Conservation (phyloP, 169 alveolate genomes). For the Eimeria tenella region DNA sequence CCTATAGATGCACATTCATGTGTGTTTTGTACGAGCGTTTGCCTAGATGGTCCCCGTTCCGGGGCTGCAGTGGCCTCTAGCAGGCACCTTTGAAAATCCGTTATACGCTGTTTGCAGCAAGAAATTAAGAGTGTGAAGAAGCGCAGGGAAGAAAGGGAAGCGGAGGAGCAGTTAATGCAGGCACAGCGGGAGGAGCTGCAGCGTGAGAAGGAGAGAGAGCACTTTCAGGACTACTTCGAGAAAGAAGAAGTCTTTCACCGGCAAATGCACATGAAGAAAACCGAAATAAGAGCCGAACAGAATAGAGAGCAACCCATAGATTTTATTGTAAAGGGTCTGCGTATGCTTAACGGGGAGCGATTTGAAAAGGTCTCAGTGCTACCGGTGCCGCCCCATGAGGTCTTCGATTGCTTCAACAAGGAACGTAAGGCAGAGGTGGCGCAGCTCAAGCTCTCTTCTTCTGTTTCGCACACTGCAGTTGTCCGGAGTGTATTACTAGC, state of each 20-base stretch:
- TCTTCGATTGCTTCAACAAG: conserved; percentile 54
- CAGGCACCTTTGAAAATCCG: neutral
- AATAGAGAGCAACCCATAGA: conserved; percentile 76
- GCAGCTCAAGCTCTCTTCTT: neutral
- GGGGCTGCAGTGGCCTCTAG: too few relatives aligned
- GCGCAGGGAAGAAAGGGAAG: conserved; percentile 80
- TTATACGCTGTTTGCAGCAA: conserved; percentile 34
- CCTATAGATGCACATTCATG: neutral
- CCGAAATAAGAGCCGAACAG: conserved; percentile 76
- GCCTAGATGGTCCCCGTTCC: neutral
- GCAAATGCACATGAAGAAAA: conserved; percentile 20
- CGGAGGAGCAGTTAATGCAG: conserved; percentile 75
- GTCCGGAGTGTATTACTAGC: neutral
- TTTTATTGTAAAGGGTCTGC: conserved; percentile 67
- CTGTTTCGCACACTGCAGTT: neutral
- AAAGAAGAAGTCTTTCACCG: conserved; percentile 77
- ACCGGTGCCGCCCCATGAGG: conserved; percentile 73
- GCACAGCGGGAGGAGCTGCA: conserved; percentile 77
- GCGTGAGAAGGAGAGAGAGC: conserved; percentile 78
- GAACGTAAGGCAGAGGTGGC: conserved; percentile 21
- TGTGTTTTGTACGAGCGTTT: neutral
- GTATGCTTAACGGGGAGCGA: conserved; percentile 67
- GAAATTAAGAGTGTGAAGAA: conserved; percentile 73
- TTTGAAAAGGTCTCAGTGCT: conserved; percentile 59
- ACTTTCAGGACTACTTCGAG: conserved; percentile 71